phyloP scores from a whole-genome alignment of 257 asterid species.

The Rauvolfia tetraphylla region DNA sequence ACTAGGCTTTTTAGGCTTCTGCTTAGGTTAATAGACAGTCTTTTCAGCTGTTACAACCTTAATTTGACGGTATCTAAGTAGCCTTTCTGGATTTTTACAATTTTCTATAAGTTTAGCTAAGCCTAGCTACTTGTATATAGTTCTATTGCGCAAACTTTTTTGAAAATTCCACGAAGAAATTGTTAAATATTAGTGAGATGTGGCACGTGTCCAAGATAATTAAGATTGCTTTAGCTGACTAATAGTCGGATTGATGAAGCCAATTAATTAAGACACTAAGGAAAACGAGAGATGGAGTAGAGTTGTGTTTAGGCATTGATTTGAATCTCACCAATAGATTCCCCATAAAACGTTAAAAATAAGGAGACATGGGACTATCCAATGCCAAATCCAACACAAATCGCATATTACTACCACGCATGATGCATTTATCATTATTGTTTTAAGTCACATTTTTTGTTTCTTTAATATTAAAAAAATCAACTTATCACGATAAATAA shows the following conservation, averaged over 20 bases:
- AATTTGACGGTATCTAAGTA: constrained; percentile 18
- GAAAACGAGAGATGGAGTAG: neutral
- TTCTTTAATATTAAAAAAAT: too few relatives aligned
- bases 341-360: neutral
- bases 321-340: neutral
- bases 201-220: neutral
- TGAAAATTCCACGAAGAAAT: neutral
- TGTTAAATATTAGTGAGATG: neutral
- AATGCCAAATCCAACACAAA: neutral
- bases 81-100: constrained; percentile 1
- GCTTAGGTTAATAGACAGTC: constrained; percentile 2
- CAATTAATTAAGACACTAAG: neutral
- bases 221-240: neutral
- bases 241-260: neutral
- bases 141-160: neutral
- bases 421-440: too few relatives aligned
- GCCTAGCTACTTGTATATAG: neutral
- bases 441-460: too few relatives aligned
- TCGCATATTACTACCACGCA: neutral
- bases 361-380: neutral
- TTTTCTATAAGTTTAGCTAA: neutral
- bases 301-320: neutral
- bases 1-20: constrained; percentile 6
- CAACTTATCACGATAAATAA: too few relatives aligned
- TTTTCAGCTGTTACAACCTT: constrained; percentile 24